phyloP scores from a whole-genome alignment of 352 stramenopile species.

The Thraustochytrium sp. region DNA sequence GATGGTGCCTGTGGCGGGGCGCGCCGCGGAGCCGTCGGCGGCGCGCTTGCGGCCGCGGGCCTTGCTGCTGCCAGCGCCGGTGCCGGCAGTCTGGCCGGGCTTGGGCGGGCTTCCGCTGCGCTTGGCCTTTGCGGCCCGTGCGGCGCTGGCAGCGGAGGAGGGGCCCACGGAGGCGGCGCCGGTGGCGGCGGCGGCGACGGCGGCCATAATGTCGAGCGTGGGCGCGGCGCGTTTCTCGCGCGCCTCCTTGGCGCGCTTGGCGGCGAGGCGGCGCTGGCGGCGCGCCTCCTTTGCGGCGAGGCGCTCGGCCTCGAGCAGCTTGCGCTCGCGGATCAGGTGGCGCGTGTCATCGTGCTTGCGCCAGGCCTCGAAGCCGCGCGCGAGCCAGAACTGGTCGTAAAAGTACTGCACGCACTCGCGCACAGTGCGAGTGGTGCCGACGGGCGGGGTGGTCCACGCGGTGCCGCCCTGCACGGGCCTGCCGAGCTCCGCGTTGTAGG shows the following conservation, averaged over 20 bases:
- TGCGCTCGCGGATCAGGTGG: neutral
- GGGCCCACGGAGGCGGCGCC: neutral
- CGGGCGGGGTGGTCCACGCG: neutral
- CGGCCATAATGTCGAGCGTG: neutral
- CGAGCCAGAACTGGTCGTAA: constrained; percentile 39
- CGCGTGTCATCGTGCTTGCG: constrained; percentile 28
- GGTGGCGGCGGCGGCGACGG: neutral
- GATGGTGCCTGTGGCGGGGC: neutral
- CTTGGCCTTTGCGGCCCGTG: neutral
- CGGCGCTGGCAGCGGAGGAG: neutral
- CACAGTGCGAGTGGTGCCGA: neutral
- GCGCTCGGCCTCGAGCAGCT: neutral
- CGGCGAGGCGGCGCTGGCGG: neutral
- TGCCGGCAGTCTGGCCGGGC: neutral
- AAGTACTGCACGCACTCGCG: constrained; percentile 29
- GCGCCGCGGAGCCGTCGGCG: neutral
- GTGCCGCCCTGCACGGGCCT: neutral
- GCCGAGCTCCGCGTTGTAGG: neutral
- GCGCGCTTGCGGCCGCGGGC: neutral
- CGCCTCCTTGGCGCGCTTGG: neutral
- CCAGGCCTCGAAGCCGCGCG: neutral
- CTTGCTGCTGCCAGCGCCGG: neutral
- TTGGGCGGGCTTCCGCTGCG: neutral
- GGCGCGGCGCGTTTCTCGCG: neutral
- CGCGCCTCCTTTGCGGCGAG: constrained; percentile 11